Evolutionary conservation across 2,329 filamentous ascomycete genomes (phyloP).

Genomic region (Neonectria hederae): DNA sequence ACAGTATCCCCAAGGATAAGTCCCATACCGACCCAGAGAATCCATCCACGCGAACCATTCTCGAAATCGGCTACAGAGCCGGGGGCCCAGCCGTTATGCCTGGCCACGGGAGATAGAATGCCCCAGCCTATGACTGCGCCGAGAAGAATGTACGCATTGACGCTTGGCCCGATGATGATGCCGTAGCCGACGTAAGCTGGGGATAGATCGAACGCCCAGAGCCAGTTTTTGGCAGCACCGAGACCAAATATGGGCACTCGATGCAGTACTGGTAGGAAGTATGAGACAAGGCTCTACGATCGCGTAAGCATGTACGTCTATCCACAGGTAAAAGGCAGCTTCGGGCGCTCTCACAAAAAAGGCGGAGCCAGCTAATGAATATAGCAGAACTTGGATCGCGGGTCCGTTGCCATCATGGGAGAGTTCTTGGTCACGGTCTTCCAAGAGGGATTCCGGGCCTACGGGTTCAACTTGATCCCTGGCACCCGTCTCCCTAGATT

Average conservation of each 20-base stretch:
- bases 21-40: constrained; percentile 74
- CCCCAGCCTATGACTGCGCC: constrained; percentile 87
- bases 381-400: no score
- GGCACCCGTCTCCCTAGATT: no score
- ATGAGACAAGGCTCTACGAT: background rate
- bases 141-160: constrained; percentile 87
- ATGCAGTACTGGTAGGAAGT: constrained; percentile 72
- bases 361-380: no score
- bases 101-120: constrained; percentile 83
- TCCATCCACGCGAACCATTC: constrained; percentile 91
- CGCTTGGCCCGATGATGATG: constrained; percentile 92
- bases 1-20: background rate
- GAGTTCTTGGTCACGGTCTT: no score
- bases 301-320: no score
- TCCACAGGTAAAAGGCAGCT: no score
- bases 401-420: no score
- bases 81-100: constrained; percentile 81
- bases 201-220: constrained; percentile 90
- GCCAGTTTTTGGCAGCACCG: constrained; percentile 76
- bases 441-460: no score
- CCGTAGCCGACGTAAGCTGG: constrained; percentile 91
- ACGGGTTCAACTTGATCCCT: no score
- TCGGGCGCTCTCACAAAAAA: no score
- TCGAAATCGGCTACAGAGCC: constrained; percentile 85
- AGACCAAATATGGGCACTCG: constrained; percentile 81